Base-by-base conservation (phyloP, 2,329 filamentous ascomycete species). In the Fusarium sacchari region DNA sequence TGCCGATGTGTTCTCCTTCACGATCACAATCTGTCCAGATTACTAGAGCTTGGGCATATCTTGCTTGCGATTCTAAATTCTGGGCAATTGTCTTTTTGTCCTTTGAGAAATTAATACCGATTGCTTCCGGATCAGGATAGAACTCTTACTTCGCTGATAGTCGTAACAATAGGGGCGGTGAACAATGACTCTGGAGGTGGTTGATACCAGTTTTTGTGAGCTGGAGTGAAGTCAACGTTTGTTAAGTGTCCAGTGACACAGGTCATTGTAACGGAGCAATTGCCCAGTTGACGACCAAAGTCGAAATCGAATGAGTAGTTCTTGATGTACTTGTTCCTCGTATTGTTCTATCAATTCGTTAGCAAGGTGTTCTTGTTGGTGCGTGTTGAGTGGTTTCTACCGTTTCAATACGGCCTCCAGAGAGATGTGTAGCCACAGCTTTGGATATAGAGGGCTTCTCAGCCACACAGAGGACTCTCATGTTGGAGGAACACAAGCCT, bases 21-120 rank as follows among this genome's bases (percentile, higher is more conserved):
- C 95, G 91, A 86, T 99, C 96, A 82, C 96, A 98, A 87, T 99
- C 96, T 2, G 96, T 99, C 96, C 96, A 99, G 77, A 99, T 98
- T 82, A 97, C 96, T 37, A 99, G 86, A 18, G 92, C 90, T 62
- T 87, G 89, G n/a, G 91, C 88, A 79, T 89, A 88, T 68, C 88
- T 88, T 24, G 96, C 96, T 81, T 97, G 92, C 3, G 88, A 85
- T 75, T 92, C 89, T 78, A 99, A 96, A 79, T 99, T 99, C 37
- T 91, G 88, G 15, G 95, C 95, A 71, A 99, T 92, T 3, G 88
- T 84, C 77, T 91, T 91, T 79, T 95, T 97, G 78, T 95, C 92
- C 90, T 95, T 73, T 15, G 32, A 42, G 18, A 14, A 22, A 37
- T 79, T 61, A 80, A 67, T 34, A 20, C 40, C 11, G 30, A 46